These are phyloP conservation scores for Kurtzmaniella quercitrusa DNA, from an alignment of 1,139 yeast species.

Conservation along the genomic window DNA sequence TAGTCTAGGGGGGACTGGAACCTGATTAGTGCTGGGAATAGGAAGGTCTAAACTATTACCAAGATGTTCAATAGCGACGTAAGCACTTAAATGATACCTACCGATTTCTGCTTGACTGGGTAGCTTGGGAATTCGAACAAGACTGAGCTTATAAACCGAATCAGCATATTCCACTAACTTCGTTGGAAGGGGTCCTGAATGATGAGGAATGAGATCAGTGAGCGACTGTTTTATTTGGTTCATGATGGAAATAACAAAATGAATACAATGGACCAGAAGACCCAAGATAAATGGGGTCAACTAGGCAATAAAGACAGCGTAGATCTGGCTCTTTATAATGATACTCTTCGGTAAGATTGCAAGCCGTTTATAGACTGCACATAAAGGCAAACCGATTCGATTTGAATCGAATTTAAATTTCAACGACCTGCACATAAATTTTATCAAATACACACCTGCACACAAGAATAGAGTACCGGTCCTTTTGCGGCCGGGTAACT, in stretches of 20 bases:
- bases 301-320: no score
- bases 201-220: conserved; percentile 48
- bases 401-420: no score
- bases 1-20: conserved; percentile 56
- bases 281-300: no score
- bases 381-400: no score
- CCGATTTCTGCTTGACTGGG: conserved; percentile 55
- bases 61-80: conserved; percentile 51
- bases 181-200: conserved; percentile 45
- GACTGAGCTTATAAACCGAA: conserved; percentile 48
- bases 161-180: conserved; percentile 46
- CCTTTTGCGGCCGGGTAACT: conserved; percentile 3
- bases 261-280: no score
- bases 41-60: conserved; percentile 41
- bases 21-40: conserved; percentile 41
- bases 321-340: no score
- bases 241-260: no score
- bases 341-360: no score
- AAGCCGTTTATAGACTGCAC: no score
- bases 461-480: not conserved
- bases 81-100: conserved; percentile 63
- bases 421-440: no score
- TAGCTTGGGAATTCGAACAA: conserved; percentile 45
- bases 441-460: no score
- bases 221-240: conserved; percentile 30